These are phyloP conservation scores for Tetrahymena borealis DNA, from an alignment of 73 alveolate genomes.

Conservation along the genomic window DNA sequence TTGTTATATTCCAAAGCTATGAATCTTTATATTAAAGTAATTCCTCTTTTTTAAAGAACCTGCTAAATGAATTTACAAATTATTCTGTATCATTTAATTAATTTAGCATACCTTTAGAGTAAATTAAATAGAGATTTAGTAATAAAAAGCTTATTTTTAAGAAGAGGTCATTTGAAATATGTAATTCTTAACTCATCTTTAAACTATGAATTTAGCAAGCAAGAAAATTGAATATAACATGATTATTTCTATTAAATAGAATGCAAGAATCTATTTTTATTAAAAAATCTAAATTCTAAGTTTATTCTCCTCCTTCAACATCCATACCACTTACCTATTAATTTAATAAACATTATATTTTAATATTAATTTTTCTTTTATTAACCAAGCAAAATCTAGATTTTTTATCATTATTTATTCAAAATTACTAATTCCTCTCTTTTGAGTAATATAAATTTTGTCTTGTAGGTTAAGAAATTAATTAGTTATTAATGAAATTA, in stretches of 20 bases:
- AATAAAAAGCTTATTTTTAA: neutral
- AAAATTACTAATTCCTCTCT: no score
- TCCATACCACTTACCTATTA: no score
- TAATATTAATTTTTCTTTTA: no score
- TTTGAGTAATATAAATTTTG: neutral
- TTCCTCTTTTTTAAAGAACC: no score
- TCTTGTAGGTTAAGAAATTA: neutral
- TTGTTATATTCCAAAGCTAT: no score
- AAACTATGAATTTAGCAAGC: neutral
- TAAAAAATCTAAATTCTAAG: neutral
- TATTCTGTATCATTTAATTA: neutral
- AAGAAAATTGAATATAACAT: neutral
- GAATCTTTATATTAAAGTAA: no score
- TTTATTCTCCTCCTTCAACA: no score
- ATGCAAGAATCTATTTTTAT: neutral
- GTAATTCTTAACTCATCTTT: neutral
- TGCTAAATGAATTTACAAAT: no score
- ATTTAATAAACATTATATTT: no score
- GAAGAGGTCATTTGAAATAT: neutral
- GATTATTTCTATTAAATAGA: neutral
- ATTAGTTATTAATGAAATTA: neutral
- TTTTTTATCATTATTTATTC: no score
- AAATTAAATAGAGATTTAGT: neutral
- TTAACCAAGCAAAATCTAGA: no score
- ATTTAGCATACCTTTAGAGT: neutral